Percentiles rank a stretch among this genome's conserved stretches.
phyloP scores from a whole-genome alignment of 2,329 filamentous ascomycete species.

The Xylaria sp. region DNA sequence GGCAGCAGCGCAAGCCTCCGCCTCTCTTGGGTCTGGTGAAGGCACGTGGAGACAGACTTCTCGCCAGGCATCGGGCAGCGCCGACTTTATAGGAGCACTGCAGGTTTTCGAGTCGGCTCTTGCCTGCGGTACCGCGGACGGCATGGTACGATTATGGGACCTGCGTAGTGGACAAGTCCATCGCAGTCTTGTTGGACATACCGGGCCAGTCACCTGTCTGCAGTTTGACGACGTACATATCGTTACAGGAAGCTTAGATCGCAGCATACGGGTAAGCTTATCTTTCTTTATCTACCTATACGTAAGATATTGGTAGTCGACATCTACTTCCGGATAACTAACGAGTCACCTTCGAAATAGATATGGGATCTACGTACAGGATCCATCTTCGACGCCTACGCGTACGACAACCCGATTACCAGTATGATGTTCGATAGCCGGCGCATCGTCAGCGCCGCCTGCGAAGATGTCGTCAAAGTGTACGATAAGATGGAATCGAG shows the following conservation, averaged over 20 bases:
- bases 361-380: conserved; percentile 99
- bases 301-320: not conserved
- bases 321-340: not conserved
- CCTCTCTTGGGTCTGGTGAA: conserved; percentile 71
- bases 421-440: conserved; percentile 97
- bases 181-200: conserved; percentile 93
- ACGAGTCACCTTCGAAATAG: conserved; percentile 58
- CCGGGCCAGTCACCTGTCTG: conserved; percentile 89
- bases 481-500: conserved; percentile 97
- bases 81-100: conserved; percentile 92
- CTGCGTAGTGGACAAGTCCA: conserved; percentile 96
- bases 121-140: conserved; percentile 95
- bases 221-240: conserved; percentile 97
- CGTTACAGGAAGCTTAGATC: conserved; percentile 90
- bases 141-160: conserved; percentile 98
- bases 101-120: conserved; percentile 97
- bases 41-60: conserved; percentile 78
- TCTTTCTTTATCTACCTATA: not conserved
- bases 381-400: conserved; percentile 94
- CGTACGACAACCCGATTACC: conserved; percentile 90
- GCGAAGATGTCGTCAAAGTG: conserved; percentile 94
- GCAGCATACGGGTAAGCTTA: conserved; percentile 87
- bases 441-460: conserved; percentile 88
- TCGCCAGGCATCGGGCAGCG: conserved; percentile 72
- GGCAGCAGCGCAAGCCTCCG: conserved; percentile 91